These are phyloP conservation scores for Hyaloscypha variabilis DNA, from an alignment of 495 filamentous ascomycete species.

Conservation along the genomic window DNA sequence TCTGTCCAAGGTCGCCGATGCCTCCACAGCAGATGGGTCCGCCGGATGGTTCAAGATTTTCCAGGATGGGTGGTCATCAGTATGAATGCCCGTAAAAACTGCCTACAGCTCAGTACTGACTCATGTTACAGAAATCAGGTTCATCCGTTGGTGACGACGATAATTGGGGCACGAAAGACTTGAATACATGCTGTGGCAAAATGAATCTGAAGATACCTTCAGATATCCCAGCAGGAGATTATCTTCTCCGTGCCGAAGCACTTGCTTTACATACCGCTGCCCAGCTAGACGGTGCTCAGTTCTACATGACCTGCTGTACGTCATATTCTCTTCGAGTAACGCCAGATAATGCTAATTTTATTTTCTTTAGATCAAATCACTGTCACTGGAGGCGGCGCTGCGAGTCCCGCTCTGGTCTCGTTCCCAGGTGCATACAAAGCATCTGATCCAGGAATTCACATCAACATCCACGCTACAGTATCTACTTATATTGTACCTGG, in stretches of 20 bases:
- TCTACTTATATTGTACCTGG: conserved; percentile 54
- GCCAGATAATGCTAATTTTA: background rate
- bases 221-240: conserved; percentile 67
- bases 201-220: conserved; percentile 67
- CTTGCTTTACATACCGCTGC: conserved; percentile 72
- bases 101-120: background rate
- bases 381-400: conserved; percentile 65
- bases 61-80: conserved; percentile 19
- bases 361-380: conserved; percentile 48
- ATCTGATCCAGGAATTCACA: conserved; percentile 63
- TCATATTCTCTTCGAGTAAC: background rate
- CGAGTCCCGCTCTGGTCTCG: conserved; percentile 56
- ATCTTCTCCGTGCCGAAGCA: conserved; percentile 80
- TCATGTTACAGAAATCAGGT: background rate
- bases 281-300: conserved; percentile 66
- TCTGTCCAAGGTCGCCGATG: conserved; percentile 56
- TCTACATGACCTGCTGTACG: conserved; percentile 55
- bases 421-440: conserved; percentile 65
- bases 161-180: conserved; percentile 31
- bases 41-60: conserved; percentile 27
- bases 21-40: conserved; percentile 43
- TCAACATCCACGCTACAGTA: conserved; percentile 64
- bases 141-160: conserved; percentile 42
- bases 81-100: conserved; percentile 5
- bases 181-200: conserved; percentile 23